Percentiles rank a stretch among this genome's conserved stretches.
phyloP scores from a whole-genome alignment of 163 green algal genomes.

The Scenedesmus sp. region DNA sequence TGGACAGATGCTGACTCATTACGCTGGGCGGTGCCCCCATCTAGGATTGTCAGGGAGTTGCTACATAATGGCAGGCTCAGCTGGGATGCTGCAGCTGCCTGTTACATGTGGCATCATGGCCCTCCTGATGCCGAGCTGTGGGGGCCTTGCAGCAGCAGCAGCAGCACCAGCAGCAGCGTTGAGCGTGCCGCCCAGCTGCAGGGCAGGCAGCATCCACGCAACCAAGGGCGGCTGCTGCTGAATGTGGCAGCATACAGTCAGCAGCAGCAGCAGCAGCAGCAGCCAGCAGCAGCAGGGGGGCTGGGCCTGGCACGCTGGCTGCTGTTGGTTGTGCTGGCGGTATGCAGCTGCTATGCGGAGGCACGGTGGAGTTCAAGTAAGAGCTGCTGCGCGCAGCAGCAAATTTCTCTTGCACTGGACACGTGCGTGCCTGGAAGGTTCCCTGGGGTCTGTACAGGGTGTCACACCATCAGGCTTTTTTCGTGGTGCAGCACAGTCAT shows the following conservation, averaged over 20 bases:
- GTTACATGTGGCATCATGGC: constrained; percentile 27
- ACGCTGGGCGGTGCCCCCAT: not conserved
- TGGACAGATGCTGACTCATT: not conserved
- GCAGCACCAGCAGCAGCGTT: not conserved
- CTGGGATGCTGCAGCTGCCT: constrained; percentile 9
- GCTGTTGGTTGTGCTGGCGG: not conserved
- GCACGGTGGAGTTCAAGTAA: not conserved
- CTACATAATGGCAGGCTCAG: not conserved
- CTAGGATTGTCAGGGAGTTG: not conserved
- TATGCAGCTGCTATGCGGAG: not conserved
- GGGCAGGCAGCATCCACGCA: not conserved
- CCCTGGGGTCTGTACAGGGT: too few species aligned
- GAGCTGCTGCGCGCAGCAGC: not conserved
- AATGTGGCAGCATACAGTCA: not conserved
- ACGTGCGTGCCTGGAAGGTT: too few species aligned
- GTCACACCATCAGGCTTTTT: too few species aligned
- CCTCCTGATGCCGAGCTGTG: constrained; percentile 12
- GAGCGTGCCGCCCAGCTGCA: not conserved
- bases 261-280: constrained; percentile 18
- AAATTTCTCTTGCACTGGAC: not conserved
- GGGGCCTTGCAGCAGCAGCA: not conserved
- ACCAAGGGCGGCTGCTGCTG: constrained; percentile 38
- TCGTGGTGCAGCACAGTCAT: too few species aligned
- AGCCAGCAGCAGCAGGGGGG: not conserved
- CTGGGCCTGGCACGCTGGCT: not conserved